Percentiles rank a stretch among this genome's conserved stretches.
Conservation (phyloP, 176 grass and related monocot species). For the maize (Zea mays) region DNA sequence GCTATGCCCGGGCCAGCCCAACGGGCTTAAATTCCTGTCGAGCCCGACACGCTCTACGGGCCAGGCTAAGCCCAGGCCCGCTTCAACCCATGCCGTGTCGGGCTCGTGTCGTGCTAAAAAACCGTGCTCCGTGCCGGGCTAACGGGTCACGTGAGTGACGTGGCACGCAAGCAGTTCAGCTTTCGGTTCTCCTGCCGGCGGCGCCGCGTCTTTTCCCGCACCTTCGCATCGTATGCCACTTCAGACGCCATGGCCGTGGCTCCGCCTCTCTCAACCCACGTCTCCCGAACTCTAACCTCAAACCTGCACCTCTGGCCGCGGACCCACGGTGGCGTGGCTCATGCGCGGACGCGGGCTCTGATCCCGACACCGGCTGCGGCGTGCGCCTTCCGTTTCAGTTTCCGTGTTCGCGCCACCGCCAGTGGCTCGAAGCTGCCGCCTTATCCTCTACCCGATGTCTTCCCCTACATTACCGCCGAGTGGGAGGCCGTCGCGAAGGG, state of each 20-base stretch:
- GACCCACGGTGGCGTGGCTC: not conserved
- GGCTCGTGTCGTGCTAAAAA: too few species aligned
- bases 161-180: too few species aligned
- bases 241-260: conserved; percentile 17
- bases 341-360: conserved; percentile 3
- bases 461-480: conserved; percentile 53
- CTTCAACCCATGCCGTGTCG: too few species aligned
- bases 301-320: conserved; percentile 3
- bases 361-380: not conserved
- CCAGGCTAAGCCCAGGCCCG: too few species aligned
- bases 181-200: too few species aligned
- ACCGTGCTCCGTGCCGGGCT: too few species aligned
- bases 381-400: conserved; percentile 5
- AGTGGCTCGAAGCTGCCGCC: not conserved
- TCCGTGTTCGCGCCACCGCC: conserved; percentile 15
- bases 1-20: too few species aligned
- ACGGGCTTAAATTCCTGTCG: too few species aligned
- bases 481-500: conserved; percentile 61
- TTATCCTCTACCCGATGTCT: conserved; percentile 31
- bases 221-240: conserved; percentile 20
- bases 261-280: conserved; percentile 4
- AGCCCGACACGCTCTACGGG: too few species aligned
- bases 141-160: too few species aligned
- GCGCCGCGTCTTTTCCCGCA: conserved; percentile 15
- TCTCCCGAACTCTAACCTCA: conserved; percentile 36